Percentiles rank a stretch among this genome's conserved stretches.
phyloP scores from a whole-genome alignment of 768 basidiomycete species.

The Lactarius psammicola region DNA sequence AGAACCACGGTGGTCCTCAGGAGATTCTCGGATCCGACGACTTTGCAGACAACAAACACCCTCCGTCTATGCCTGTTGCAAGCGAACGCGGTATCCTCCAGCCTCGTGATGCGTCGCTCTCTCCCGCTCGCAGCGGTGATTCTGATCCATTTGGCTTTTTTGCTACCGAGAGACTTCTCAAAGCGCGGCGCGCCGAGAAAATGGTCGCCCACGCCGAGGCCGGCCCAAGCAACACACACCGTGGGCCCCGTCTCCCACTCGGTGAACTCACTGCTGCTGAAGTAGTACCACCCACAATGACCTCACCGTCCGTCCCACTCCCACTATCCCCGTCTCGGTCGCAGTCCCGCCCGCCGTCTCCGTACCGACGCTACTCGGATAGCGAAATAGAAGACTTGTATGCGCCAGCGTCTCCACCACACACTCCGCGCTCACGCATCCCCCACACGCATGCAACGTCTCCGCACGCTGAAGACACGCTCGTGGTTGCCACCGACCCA shows the following conservation, averaged over 20 bases:
- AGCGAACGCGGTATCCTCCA: conserved; percentile 29
- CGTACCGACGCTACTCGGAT: conserved; percentile 25
- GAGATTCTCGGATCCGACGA: conserved; percentile 14
- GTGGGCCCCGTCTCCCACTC: conserved; percentile 22
- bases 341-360: neutral
- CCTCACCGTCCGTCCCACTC: neutral
- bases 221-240: conserved; percentile 14
- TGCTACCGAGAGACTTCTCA: conserved; percentile 27
- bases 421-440: conserved; percentile 21
- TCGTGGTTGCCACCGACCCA: conserved; percentile 1
- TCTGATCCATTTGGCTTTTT: conserved; percentile 30
- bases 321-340: conserved; percentile 3
- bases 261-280: conserved; percentile 17
- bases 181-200: conserved; percentile 19
- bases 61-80: conserved; percentile 6
- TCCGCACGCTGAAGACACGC: conserved; percentile 12
- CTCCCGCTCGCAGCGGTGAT: conserved; percentile 16
- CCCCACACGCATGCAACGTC: conserved; percentile 9
- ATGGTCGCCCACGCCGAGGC: conserved; percentile 1
- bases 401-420: conserved; percentile 23
- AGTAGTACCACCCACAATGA: neutral
- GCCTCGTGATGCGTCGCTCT: conserved; percentile 13
- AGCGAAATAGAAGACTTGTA: conserved; percentile 30
- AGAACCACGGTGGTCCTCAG: conserved; percentile 12
- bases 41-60: conserved; percentile 3